Evolutionary conservation across 169 alveolate genomes (phyloP).

Genomic region (Perkinsus olseni): DNA sequence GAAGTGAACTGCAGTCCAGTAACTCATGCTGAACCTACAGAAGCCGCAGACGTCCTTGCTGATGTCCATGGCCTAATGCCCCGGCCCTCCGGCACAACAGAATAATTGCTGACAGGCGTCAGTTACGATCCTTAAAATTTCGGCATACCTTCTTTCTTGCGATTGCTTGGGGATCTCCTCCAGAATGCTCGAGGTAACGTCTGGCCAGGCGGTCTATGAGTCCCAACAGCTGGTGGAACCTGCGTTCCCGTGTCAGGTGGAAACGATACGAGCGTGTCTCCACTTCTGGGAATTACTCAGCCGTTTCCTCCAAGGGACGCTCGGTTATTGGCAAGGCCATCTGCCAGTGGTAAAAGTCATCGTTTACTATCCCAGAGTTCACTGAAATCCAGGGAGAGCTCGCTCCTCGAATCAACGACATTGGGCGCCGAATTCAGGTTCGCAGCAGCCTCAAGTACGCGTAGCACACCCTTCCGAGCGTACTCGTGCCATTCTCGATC

Average conservation of each 20-base stretch:
- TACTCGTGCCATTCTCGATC: not conserved
- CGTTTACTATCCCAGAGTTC: not conserved
- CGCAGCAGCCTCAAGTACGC: no score
- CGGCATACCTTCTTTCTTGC: not conserved
- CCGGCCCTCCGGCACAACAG: no score
- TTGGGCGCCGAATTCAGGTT: no score
- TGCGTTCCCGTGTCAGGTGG: not conserved
- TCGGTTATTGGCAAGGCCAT: not conserved
- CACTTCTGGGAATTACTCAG: not conserved
- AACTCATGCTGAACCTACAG: not conserved
- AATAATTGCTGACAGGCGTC: not conserved
- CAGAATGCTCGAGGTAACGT: not conserved
- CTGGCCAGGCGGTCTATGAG: not conserved
- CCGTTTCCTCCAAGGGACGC: not conserved
- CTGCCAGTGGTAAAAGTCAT: not conserved
- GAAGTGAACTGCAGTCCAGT: not conserved
- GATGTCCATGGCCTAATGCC: not conserved
- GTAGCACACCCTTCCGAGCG: no score
- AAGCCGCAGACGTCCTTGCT: not conserved
- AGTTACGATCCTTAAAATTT: no score
- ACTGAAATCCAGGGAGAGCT: not conserved
- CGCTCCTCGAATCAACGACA: not conserved
- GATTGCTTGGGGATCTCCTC: not conserved
- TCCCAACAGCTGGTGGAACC: not conserved
- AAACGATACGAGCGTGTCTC: not conserved